These are phyloP conservation scores for Botrytis squamosa DNA, from an alignment of 2,329 filamentous ascomycete species.

Conservation along the genomic window DNA sequence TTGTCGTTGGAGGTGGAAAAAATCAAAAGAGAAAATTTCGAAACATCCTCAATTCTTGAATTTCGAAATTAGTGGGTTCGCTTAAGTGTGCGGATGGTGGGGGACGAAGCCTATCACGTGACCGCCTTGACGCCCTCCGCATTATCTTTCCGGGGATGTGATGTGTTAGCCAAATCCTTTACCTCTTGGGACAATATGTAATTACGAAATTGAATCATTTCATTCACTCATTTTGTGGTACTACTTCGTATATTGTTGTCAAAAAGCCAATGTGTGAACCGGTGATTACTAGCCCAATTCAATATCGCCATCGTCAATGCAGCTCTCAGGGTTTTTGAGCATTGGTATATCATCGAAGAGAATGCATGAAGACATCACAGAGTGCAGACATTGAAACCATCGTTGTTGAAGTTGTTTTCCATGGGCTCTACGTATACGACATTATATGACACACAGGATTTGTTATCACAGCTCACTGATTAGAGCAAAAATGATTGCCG, in stretches of 20 bases:
- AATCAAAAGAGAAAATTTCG: conserved; percentile 18
- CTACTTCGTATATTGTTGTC: neutral
- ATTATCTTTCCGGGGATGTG: neutral
- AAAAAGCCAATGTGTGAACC: neutral
- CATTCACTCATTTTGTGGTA: neutral
- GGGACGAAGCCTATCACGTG: conserved; percentile 15
- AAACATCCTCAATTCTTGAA: conserved; percentile 10
- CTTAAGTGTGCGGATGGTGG: conserved; percentile 17
- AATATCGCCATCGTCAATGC: neutral
- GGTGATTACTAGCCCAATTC: neutral
- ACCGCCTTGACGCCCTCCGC: neutral
- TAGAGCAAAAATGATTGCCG: neutral
- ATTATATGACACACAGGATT: neutral
- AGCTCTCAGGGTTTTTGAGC: neutral
- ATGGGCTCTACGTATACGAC: neutral
- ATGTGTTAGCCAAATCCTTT: neutral
- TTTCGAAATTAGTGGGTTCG: conserved; percentile 16
- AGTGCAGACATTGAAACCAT: neutral
- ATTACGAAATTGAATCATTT: neutral
- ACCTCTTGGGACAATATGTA: neutral
- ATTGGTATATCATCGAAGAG: neutral
- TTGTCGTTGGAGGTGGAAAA: conserved; percentile 39
- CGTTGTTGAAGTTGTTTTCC: neutral
- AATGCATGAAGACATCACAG: neutral
- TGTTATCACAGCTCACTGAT: neutral